Evolutionary conservation across 345 rosid species (phyloP).

Genomic region (Combretum micranthum): DNA sequence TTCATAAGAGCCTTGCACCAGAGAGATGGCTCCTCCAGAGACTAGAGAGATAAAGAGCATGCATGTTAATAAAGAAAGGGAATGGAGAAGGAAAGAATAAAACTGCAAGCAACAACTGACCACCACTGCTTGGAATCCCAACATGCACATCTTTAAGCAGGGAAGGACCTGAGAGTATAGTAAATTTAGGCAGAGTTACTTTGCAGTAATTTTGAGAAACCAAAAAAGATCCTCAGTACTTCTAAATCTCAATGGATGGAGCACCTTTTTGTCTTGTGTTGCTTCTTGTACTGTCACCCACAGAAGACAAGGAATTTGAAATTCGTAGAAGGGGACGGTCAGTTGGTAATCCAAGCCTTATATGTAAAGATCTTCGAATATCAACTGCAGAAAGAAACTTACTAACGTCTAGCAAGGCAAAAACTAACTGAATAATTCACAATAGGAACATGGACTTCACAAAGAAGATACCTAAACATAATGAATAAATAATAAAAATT

Average conservation of each 20-base stretch:
- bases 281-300: slow-evolving; percentile 30
- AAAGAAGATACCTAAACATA: too few species aligned
- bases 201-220: too few species aligned
- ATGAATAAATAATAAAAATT: too few species aligned
- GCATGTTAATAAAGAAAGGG: not conserved
- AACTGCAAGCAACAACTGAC: slow-evolving; percentile 36
- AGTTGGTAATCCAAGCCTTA: slow-evolving; percentile 71
- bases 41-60: slow-evolving; percentile 28
- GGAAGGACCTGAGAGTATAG: slow-evolving; percentile 37
- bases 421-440: too few species aligned
- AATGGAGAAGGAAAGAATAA: slow-evolving; percentile 6
- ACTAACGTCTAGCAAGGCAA: too few species aligned
- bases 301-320: slow-evolving; percentile 57
- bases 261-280: slow-evolving; percentile 49
- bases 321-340: slow-evolving; percentile 85
- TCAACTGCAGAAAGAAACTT: slow-evolving; percentile 47
- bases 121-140: slow-evolving; percentile 79
- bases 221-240: too few species aligned
- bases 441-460: too few species aligned
- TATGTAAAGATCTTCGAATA: slow-evolving; percentile 64
- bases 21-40: slow-evolving; percentile 58
- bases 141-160: slow-evolving; percentile 78
- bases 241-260: not conserved
- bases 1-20: slow-evolving; percentile 89
- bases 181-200: slow-evolving; percentile 7